Evolutionary conservation across 805 yeast genomes (phyloP).

Genomic region (Cyberlindnera mycetangii): DNA sequence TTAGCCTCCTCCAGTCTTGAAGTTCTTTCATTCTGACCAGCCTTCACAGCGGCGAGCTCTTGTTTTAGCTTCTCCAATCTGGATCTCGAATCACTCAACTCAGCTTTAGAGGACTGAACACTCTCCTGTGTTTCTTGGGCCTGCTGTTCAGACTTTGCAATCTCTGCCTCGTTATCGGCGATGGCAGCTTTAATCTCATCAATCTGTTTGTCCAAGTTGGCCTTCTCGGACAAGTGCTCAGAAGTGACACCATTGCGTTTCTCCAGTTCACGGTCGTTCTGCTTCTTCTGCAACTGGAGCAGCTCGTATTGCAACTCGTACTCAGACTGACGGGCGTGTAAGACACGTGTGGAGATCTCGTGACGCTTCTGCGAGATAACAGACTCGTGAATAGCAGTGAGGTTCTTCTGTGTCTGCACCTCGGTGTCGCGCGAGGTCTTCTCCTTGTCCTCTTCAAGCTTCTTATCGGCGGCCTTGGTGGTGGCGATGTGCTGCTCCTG

Average conservation of each 20-base stretch:
- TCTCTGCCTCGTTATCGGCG: constrained; percentile 19
- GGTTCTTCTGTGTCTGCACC: constrained; percentile 16
- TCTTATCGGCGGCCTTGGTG: constrained; percentile 20
- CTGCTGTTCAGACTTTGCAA: constrained; percentile 18
- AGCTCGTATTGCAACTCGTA: constrained; percentile 25
- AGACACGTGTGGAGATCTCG: constrained; percentile 25
- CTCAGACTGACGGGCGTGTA: constrained; percentile 28
- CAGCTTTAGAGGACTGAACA: constrained; percentile 19
- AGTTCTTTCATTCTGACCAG: constrained; percentile 21
- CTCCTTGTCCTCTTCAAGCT: constrained; percentile 20
- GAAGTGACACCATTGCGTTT: constrained; percentile 19
- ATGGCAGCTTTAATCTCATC: constrained; percentile 18
- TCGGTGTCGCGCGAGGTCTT: constrained; percentile 17
- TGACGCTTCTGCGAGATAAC: constrained; percentile 23
- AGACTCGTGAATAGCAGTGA: constrained; percentile 19
- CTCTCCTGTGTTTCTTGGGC: constrained; percentile 10
- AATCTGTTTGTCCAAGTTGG: constrained; percentile 22
- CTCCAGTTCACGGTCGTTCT: constrained; percentile 25
- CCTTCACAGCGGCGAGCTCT: constrained; percentile 23
- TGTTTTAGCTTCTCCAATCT: constrained; percentile 19
- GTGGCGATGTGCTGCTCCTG: constrained; percentile 15
- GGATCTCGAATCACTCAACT: constrained; percentile 16
- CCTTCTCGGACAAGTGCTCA: constrained; percentile 18
- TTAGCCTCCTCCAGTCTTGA: constrained; percentile 25
- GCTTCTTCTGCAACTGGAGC: constrained; percentile 23